Percentiles rank a stretch among this genome's conserved stretches.
Conservation (phyloP, 257 asterid genomes). For the Gardenia jasminoides region DNA sequence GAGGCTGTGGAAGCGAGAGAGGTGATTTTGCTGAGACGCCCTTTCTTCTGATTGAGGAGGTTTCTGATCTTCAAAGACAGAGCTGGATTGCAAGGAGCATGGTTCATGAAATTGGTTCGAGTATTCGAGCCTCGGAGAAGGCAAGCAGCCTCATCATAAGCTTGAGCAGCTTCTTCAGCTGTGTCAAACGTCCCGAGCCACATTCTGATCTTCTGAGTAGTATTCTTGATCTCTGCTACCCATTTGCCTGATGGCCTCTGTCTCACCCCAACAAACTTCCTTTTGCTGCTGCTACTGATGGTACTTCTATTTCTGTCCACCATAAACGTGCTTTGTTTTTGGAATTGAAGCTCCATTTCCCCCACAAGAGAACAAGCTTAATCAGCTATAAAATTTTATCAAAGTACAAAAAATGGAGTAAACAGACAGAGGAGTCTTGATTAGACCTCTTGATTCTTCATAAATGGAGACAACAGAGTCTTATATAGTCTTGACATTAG, state of each 20-base stretch:
- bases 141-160: conserved; percentile 83
- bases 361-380: background rate
- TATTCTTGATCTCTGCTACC: conserved; percentile 90
- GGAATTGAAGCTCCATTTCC: conserved; percentile 52
- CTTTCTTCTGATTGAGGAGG: conserved; percentile 63
- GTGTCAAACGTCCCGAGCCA: conserved; percentile 90
- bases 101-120: conserved; percentile 65
- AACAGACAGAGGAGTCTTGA: background rate
- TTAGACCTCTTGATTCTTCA: conserved; percentile 10
- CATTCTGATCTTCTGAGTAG: conserved; percentile 85
- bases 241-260: conserved; percentile 90
- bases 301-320: conserved; percentile 29
- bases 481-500: conserved; percentile 32
- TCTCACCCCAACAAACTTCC: conserved; percentile 77
- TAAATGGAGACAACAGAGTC: conserved; percentile 29
- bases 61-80: conserved; percentile 68
- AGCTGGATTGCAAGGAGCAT: conserved; percentile 65
- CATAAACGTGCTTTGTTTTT: conserved; percentile 13
- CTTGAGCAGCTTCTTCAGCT: conserved; percentile 86
- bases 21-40: conserved; percentile 34
- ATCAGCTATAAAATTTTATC: too few species aligned
- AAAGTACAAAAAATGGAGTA: conserved; percentile 1
- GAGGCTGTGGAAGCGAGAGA: conserved; percentile 20
- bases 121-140: conserved; percentile 80
- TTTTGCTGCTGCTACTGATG: conserved; percentile 32